These are phyloP conservation scores for Curvularia hawaiiensis DNA, from an alignment of 2,329 filamentous ascomycete genomes.

Conservation along the genomic window DNA sequence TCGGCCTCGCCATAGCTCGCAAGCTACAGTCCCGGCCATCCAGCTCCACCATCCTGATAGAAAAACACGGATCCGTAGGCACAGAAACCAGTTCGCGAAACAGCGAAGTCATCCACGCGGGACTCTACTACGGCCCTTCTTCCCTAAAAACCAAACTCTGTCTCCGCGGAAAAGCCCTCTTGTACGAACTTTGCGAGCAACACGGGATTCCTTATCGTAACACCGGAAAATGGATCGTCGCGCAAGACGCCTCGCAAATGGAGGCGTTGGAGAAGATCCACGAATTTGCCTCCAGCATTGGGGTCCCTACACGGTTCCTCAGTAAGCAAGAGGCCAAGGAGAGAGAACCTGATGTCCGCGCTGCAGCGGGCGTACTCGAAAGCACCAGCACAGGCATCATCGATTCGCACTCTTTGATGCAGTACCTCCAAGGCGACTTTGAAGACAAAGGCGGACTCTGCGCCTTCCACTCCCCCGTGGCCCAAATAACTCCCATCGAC, in stretches of 20 bases:
- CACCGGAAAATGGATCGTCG: constrained; percentile 93
- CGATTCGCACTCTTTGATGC: constrained; percentile 85
- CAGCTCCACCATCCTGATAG: constrained; percentile 75
- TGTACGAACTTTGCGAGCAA: constrained; percentile 77
- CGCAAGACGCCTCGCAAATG: constrained; percentile 75
- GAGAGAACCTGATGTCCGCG: constrained; percentile 77
- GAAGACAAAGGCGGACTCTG: constrained; percentile 77
- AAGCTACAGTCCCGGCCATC: constrained; percentile 67
- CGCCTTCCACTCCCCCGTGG: constrained; percentile 72
- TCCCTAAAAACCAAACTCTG: constrained; percentile 86
- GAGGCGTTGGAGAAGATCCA: constrained; percentile 64
- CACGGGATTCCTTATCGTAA: constrained; percentile 72
- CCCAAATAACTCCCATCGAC: constrained; percentile 60
- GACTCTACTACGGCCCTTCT: constrained; percentile 80
- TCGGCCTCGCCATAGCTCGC: constrained; percentile 80
- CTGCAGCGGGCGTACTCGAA: constrained; percentile 76
- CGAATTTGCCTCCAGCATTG: constrained; percentile 58
- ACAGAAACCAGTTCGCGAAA: constrained; percentile 90
- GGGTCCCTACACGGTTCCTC: constrained; percentile 76
- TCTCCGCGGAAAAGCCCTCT: constrained; percentile 72
- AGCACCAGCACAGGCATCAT: constrained; percentile 87
- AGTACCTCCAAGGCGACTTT: constrained; percentile 75
- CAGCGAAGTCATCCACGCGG: constrained; percentile 95
- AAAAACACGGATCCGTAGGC: constrained; percentile 75
- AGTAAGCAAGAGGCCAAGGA: constrained; percentile 62